A percentile compares a stretch with the other conserved stretches of the same genome.
These are phyloP conservation scores for Phlyctochytrium bullatum DNA, from an alignment of 192 early-diverging fungal species.

Conservation along the genomic window DNA sequence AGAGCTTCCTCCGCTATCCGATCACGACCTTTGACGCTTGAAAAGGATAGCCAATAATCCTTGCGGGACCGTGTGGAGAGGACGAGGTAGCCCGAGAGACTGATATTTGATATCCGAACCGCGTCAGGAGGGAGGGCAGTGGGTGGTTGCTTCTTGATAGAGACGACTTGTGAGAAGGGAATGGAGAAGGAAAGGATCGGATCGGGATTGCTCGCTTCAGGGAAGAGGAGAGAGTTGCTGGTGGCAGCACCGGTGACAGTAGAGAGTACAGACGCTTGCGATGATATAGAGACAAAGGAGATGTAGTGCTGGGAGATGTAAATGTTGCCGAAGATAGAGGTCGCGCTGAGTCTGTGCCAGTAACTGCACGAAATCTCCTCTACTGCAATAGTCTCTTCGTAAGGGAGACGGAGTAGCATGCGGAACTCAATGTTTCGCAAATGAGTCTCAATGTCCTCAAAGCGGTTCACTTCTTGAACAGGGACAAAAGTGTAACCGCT, in stretches of 20 bases:
- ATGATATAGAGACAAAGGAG: conserved; percentile 28
- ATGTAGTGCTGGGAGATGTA: conserved; percentile 53
- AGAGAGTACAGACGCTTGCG: not conserved
- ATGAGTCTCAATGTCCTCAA: conserved; percentile 43
- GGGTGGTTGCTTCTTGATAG: conserved; percentile 47
- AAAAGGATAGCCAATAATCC: conserved; percentile 46
- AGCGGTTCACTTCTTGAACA: not conserved
- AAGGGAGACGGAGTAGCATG: conserved; percentile 43
- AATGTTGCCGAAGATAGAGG: conserved; percentile 36
- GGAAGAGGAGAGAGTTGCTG: conserved; percentile 15
- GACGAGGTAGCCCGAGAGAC: conserved; percentile 47
- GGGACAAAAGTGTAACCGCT: not conserved
- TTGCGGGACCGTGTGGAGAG: conserved; percentile 39
- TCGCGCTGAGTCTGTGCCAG: conserved; percentile 27
- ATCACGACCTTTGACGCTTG: conserved; percentile 36
- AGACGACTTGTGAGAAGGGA: conserved; percentile 49
- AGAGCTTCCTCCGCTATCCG: conserved; percentile 36
- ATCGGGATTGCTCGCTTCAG: not conserved
- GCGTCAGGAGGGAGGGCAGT: conserved; percentile 34
- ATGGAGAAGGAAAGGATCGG: conserved; percentile 27
- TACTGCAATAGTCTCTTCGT: conserved; percentile 41
- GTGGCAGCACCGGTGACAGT: conserved; percentile 6
- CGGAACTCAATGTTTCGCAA: conserved; percentile 51
- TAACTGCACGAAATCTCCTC: conserved; percentile 45
- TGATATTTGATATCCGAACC: conserved; percentile 35